Conservation (phyloP, 148 eudicot genomes). For the Fallopia convolvulus region DNA sequence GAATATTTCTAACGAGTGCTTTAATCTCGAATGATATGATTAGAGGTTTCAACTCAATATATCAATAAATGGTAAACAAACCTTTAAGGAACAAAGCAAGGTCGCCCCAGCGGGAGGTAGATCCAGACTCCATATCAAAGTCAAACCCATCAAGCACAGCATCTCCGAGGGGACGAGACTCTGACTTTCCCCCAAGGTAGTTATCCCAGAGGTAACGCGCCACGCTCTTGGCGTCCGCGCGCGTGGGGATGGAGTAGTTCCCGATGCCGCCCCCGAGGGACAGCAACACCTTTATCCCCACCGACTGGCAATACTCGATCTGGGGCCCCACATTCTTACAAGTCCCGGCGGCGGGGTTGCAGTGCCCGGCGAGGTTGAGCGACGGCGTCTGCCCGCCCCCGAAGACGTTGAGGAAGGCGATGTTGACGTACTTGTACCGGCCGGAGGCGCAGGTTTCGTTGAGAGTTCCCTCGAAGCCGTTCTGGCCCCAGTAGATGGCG, state of each 20-base stretch:
- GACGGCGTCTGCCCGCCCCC: constrained; percentile 40
- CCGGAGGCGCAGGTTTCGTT: constrained; percentile 40
- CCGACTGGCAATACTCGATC: constrained; percentile 28
- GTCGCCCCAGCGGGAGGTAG: constrained; percentile 29
- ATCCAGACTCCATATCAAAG: constrained; percentile 38
- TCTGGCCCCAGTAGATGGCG: constrained; percentile 48
- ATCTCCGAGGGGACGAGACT: constrained; percentile 30
- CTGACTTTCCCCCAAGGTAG: constrained; percentile 27
- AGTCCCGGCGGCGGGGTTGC: constrained; percentile 32
- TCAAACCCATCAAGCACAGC: constrained; percentile 38
- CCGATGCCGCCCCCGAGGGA: constrained; percentile 44
- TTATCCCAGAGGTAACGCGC: constrained; percentile 29
- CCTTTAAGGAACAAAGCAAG: constrained; percentile 23
- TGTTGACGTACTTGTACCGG: constrained; percentile 31
- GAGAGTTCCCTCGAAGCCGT: constrained; percentile 32
- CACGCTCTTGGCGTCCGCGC: constrained; percentile 25
- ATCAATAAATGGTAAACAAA: background rate
- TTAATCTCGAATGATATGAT: too few species aligned
- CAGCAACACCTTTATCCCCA: constrained; percentile 35
- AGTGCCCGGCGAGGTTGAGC: constrained; percentile 42
- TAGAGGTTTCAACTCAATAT: too few species aligned
- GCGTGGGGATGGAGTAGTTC: constrained; percentile 35
- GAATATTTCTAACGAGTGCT: too few species aligned
- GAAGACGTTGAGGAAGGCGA: constrained; percentile 36
- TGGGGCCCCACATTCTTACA: constrained; percentile 28